Evolutionary conservation across 2,329 filamentous ascomycete genomes (phyloP), one percentile per base, ranked within the genome.

Genomic region (Beauveria bassiana): DNA sequence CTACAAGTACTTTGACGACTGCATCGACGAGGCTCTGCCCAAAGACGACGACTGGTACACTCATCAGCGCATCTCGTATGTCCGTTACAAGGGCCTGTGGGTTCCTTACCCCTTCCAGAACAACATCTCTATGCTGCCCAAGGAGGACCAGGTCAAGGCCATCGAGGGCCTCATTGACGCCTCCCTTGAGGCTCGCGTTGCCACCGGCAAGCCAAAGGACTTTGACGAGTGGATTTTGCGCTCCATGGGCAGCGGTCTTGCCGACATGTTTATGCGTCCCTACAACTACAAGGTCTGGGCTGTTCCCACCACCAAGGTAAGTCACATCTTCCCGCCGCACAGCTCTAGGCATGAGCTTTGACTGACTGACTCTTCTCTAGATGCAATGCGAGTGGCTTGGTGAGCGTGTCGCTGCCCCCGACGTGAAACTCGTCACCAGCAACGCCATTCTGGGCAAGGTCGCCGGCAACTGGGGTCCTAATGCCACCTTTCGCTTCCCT

Each of bases 231-330:
- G 93, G 93, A 98, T 98, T 72, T 75, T 98, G 70, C 87, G 95
- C 71, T 96, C 89, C 81, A 93, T 89, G 79, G 95, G 95, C 70
- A 80, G 85, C 70, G 93, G 93, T 70, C 84, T 99, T 71, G 93
- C 93, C 68, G 87, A 99, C 75, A 83, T 93, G 70, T 99, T 99
- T 85, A 99, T 99, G 95, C 85, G 95, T 70, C 95, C 95, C 60
- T 99, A 99, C 85, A 99, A 99, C 86, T 99, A 88, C 87, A 99
- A 99, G 82, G 95, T 99, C 74, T 99, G 95, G 95, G 95, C 95
- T 65, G 93, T 98, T 70, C 95, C 95, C 63, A 97, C 93, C 61
- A 96, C 89, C 68, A 96, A 96, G 87, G 91, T 96, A 83, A 70
- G 82, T 66, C 31, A 18, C 38, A 22, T 14, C n/a, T 20, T 7